Evolutionary conservation across 2,329 filamentous ascomycete species (phyloP), one percentile per base, ranked within the genome.

Genomic region (Neospermospora avenae): DNA sequence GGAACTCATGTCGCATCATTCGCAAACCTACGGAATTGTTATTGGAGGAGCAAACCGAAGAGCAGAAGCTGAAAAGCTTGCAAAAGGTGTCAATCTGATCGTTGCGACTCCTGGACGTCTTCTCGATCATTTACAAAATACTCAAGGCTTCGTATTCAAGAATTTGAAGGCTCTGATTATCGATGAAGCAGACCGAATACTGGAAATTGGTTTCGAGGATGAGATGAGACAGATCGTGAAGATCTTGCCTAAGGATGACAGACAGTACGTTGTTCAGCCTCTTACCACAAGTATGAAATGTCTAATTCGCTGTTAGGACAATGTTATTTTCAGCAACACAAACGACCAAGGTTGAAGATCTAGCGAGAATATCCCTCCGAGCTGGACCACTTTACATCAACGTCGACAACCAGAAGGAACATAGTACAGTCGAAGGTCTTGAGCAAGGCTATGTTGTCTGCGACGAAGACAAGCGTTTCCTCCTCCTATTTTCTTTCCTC

Each of bases 321-420:
- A 95, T 96, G 88, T 84, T 99, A n/a, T 99, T 99, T 81, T 97
- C 92, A 14, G 95, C 95, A 14, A 99, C 95, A 4, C 95, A 98
- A 76, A 99, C 95, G 3, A 98, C 93, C 58, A 98, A 99, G 78
- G 95, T 99, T 67, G 93, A 98, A 77, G 95, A 99, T 75, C 82
- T 99, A 57, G 95, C 95, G 1, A 84, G 95, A 65, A 96, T 99
- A 72, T 99, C 95, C 4, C 82, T 99, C 51, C 86, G 92, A 37
- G 88, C 91, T 0, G 93, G 93, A 2, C 95, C 95, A 1, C 80
- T 99, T 13, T 98, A 97, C 77, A 95, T 99, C 81, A 97, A 98
- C 72, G 95, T 99, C 60, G 93, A 98, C 72, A 85, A 96, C 74
- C 80, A 87, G 70, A 90, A 96, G 77, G 87, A 96, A 75, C 90